phyloP scores from a whole-genome alignment of 805 yeast genomes.

The Teunomyces barrocoloradensis region DNA sequence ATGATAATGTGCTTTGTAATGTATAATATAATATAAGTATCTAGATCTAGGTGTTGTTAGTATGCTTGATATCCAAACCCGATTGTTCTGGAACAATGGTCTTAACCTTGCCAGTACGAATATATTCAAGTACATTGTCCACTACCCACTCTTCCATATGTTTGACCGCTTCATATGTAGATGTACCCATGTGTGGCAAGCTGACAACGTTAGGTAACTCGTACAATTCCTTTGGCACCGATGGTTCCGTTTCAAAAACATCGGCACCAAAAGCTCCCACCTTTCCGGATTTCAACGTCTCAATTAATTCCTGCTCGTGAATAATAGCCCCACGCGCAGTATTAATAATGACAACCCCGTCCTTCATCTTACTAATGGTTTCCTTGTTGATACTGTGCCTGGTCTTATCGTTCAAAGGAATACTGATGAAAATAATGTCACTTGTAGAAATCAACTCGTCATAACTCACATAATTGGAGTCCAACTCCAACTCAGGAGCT shows the following conservation, averaged over 20 bases:
- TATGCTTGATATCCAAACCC: slow-evolving; percentile 21
- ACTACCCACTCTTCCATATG: slow-evolving; percentile 81
- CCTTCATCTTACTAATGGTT: slow-evolving; percentile 66
- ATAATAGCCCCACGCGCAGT: slow-evolving; percentile 88
- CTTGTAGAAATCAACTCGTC: slow-evolving; percentile 64
- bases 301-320: slow-evolving; percentile 59
- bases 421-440: slow-evolving; percentile 70
- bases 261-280: slow-evolving; percentile 70
- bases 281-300: slow-evolving; percentile 59
- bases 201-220: slow-evolving; percentile 67
- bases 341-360: slow-evolving; percentile 73
- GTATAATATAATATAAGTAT: neutral
- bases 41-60: neutral
- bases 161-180: slow-evolving; percentile 66
- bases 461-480: slow-evolving; percentile 65
- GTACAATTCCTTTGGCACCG: slow-evolving; percentile 60
- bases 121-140: slow-evolving; percentile 57
- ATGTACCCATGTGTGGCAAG: slow-evolving; percentile 89
- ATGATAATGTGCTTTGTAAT: neutral
- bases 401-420: slow-evolving; percentile 75
- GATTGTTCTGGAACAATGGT: slow-evolving; percentile 80
- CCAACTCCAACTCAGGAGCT: slow-evolving; percentile 60
- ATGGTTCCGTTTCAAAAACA: slow-evolving; percentile 74
- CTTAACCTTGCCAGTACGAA: slow-evolving; percentile 65
- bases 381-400: slow-evolving; percentile 64